Base-by-base conservation (phyloP, 768 basidiomycete genomes). In the Tricholoma saponaceum region DNA sequence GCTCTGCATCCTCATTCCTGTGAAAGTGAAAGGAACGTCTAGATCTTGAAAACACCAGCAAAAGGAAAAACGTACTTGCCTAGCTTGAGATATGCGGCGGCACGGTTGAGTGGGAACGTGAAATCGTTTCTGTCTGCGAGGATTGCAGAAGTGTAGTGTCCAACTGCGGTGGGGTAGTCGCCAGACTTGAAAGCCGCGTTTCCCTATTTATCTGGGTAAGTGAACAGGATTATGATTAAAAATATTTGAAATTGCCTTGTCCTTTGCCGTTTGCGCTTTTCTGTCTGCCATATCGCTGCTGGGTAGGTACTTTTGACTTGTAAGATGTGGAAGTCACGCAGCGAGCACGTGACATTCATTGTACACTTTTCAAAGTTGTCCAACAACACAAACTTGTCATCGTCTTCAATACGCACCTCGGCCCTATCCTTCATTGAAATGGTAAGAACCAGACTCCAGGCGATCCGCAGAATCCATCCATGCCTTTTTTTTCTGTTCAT, bases 1-100 rank as follows among this genome's bases (percentile, higher is more conserved):
- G 72, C 64, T 90, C 87, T 16, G 89, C 89, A 71, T 95, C 93
- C 67, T 86, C 81, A 62, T 83, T 77, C 67, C 92, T 94, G 57
- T 5, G 55, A 44, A 12, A 13, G 55, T 55, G 60, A 44, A 56
- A 46, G 64, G 59, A 50, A 57, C 55, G 37, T 58, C 43, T 51
- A 30, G 26, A 50, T 30, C 28, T 58, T 50, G 18, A 53, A 58
- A 18, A 56, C 25, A 50, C 41, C 26, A 32, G 35, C 23, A 33
- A 43, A 54, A 28, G 43, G 54, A 53, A 57, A 64, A 72, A 87
- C 92, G 76, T 79, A 94, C 94, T 96, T 97, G 83, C 85, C 87
- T 75, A 96, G 82, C 79, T 94, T 95, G 59, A 98, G 81, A 76
- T 95, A 95, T 25, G 93, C 92, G 33, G 92, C 90, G 3, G 93